Conservation (phyloP, 2,329 filamentous ascomycete genomes). For the Curvularia lunata region DNA sequence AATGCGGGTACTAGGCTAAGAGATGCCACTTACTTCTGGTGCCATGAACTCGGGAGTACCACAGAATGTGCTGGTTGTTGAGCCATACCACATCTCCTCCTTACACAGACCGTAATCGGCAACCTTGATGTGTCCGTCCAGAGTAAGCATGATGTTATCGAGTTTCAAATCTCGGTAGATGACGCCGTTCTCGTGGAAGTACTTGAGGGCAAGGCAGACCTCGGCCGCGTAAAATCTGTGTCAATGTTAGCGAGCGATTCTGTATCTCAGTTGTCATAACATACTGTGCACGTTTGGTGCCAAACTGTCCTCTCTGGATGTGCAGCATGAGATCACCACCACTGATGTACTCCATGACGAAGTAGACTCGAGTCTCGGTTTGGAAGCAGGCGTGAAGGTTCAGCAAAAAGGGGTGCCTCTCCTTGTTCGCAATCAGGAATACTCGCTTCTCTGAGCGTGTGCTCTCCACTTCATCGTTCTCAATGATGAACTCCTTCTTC, state of each 20-base stretch:
- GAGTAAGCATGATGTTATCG: conserved; percentile 88
- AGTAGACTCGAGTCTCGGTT: conserved; percentile 97
- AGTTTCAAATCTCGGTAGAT: conserved; percentile 88
- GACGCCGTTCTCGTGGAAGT: conserved; percentile 99
- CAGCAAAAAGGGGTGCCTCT: conserved; percentile 92
- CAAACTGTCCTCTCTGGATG: conserved; percentile 96
- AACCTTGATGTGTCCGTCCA: conserved; percentile 98
- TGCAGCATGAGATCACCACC: conserved; percentile 99
- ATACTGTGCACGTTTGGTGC: conserved; percentile 92
- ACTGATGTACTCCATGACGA: conserved; percentile 99
- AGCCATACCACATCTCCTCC: conserved; percentile 99
- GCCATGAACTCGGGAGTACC: conserved; percentile 99
- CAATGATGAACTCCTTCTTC: conserved; percentile 99
- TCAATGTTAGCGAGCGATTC: conserved; percentile 20
- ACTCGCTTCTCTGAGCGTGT: conserved; percentile 97
- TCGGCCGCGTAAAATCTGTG: conserved; percentile 92
- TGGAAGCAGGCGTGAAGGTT: conserved; percentile 98
- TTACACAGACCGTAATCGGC: conserved; percentile 99
- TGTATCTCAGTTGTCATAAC: conserved; percentile 44
- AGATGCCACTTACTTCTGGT: conserved; percentile 73
- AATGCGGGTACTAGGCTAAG: background rate
- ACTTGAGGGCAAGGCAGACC: conserved; percentile 95
- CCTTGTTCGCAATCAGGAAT: conserved; percentile 95
- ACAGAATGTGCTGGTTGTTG: conserved; percentile 96
- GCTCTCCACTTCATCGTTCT: conserved; percentile 98